These are phyloP conservation scores for Thielaviopsis punctulata DNA, from an alignment of 2,329 filamentous ascomycete species.

Conservation along the genomic window DNA sequence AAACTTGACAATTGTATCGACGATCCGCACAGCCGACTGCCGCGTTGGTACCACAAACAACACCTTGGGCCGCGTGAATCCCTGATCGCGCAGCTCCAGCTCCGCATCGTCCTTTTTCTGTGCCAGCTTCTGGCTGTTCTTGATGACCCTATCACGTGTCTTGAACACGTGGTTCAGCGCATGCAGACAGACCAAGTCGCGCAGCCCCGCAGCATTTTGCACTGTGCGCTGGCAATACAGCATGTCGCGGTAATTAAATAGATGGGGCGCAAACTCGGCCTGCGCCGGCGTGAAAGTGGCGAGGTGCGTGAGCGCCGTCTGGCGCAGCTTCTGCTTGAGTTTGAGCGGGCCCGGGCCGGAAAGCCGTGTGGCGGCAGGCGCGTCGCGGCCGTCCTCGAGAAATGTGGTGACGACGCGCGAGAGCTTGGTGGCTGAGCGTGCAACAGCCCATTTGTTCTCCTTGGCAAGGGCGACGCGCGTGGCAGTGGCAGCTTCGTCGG, in stretches of 20 bases:
- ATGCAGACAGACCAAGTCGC: conserved; percentile 63
- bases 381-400: conserved; percentile 22
- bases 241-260: conserved; percentile 73
- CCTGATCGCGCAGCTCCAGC: conserved; percentile 73
- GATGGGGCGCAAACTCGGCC: conserved; percentile 46
- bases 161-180: conserved; percentile 86
- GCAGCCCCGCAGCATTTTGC: conserved; percentile 49
- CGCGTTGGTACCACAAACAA: conserved; percentile 80
- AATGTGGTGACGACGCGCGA: conserved; percentile 31
- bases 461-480: conserved; percentile 34
- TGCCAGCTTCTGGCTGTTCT: conserved; percentile 69
- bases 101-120: conserved; percentile 47
- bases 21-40: conserved; percentile 62
- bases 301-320: conserved; percentile 34
- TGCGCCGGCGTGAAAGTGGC: conserved; percentile 43
- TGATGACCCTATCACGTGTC: conserved; percentile 80
- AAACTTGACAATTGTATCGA: conserved; percentile 60
- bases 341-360: conserved; percentile 31
- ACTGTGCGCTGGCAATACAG: conserved; percentile 57
- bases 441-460: conserved; percentile 32
- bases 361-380: conserved; percentile 15
- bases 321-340: conserved; percentile 53
- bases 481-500: conserved; percentile 43
- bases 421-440: conserved; percentile 28
- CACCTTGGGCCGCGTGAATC: conserved; percentile 87